A percentile compares a stretch with the other conserved stretches of the same genome.
phyloP scores from a whole-genome alignment of 1,284 basidiomycete species.

The Irpex sp. region DNA sequence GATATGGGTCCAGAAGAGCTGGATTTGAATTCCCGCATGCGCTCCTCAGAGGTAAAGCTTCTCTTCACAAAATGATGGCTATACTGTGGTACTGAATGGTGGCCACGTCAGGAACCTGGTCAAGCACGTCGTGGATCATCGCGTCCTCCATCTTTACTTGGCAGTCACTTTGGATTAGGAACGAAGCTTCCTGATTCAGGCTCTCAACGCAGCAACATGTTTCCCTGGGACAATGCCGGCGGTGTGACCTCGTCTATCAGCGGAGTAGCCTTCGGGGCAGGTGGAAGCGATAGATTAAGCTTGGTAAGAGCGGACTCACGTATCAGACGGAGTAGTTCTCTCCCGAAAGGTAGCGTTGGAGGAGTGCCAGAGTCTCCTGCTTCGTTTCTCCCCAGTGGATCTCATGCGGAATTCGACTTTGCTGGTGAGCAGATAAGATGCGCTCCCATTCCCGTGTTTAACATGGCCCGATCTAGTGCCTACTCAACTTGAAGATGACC shows the following conservation, averaged over 20 bases:
- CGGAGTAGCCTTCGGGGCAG: slow-evolving; percentile 35
- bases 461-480: slow-evolving; percentile 21
- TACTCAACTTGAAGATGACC: slow-evolving; percentile 27
- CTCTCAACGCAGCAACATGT: slow-evolving; percentile 66
- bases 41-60: slow-evolving; percentile 63
- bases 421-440: slow-evolving; percentile 40
- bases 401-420: slow-evolving; percentile 60
- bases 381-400: slow-evolving; percentile 31
- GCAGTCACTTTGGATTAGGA: slow-evolving; percentile 44
- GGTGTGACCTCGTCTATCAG: slow-evolving; percentile 50
- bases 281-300: slow-evolving; percentile 42
- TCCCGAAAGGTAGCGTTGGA: slow-evolving; percentile 45
- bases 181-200: slow-evolving; percentile 33
- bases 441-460: slow-evolving; percentile 15
- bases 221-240: slow-evolving; percentile 81
- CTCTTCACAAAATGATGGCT: neutral
- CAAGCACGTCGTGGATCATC: slow-evolving; percentile 61
- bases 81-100: neutral
- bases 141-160: slow-evolving; percentile 46
- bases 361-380: slow-evolving; percentile 47
- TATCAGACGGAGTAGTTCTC: slow-evolving; percentile 47
- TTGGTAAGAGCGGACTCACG: slow-evolving; percentile 49
- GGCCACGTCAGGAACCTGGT: slow-evolving; percentile 60
- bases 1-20: neutral
- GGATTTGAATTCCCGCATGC: slow-evolving; percentile 31